Conservation (phyloP, 148 eudicot genomes). For the Beta vulgaris region DNA sequence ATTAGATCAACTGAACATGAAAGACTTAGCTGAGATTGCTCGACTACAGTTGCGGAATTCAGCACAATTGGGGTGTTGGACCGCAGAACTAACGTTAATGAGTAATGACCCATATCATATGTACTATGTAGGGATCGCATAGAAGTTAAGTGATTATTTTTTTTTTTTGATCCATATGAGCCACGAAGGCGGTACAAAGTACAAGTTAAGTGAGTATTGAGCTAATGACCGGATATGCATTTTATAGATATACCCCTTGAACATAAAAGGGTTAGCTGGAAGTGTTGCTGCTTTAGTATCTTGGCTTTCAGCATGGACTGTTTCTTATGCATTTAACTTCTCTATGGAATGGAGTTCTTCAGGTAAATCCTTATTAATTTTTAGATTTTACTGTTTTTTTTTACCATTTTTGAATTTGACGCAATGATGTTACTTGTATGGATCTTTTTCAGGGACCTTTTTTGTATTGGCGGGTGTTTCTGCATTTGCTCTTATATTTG, state of each 20-base stretch:
- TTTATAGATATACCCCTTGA: conserved; percentile 35
- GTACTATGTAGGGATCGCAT: no score
- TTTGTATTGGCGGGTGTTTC: conserved; percentile 29
- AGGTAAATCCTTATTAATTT: conserved; percentile 17
- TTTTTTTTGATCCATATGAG: no score
- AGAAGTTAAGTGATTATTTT: no score
- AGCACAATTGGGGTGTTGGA: no score
- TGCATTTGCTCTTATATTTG: conserved; percentile 27
- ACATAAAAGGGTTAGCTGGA: conserved; percentile 35
- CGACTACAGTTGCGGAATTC: no score
- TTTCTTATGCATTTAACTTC: conserved; percentile 32
- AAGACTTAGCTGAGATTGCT: no score
- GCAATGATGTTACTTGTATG: background rate
- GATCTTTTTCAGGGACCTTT: conserved; percentile 20
- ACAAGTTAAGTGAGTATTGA: no score
- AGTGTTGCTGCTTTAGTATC: conserved; percentile 17
- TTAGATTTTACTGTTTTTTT: background rate
- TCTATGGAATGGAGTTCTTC: conserved; percentile 38
- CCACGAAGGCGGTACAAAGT: no score
- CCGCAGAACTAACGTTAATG: no score
- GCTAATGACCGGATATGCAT: no score
- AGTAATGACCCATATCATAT: no score
- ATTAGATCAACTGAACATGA: no score
- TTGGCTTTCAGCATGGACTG: conserved; percentile 15
- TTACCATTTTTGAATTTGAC: background rate